Conservation (phyloP, 108 stramenopile species). For the Skeletonema marinoi region DNA sequence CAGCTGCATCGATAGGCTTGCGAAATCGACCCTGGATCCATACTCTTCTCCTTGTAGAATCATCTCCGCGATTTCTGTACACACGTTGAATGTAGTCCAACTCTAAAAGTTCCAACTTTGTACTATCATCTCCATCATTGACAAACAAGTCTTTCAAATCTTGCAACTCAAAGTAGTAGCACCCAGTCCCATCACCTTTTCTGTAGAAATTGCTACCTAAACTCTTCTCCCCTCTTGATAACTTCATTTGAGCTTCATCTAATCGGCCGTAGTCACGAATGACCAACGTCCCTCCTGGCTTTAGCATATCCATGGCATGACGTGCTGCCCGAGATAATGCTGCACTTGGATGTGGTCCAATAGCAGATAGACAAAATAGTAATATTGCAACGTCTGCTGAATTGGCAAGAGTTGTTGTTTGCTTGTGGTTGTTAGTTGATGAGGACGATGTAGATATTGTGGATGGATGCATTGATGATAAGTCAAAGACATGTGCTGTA, state of each 20-base stretch:
- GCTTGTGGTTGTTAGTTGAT: conserved; percentile 3
- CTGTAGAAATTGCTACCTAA: conserved; percentile 37
- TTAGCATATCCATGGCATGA: conserved; percentile 38
- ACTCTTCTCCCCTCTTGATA: conserved; percentile 21
- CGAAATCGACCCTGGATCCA: conserved; percentile 82
- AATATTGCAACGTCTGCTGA: conserved; percentile 66
- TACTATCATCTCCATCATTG: conserved; percentile 5
- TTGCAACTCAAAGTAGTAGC: conserved; percentile 45
- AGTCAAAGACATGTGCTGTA: conserved; percentile 56
- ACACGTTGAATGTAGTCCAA: conserved; percentile 39
- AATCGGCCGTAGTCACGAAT: conserved; percentile 63
- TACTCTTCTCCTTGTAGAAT: conserved; percentile 55
- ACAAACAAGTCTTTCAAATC: conserved; percentile 45
- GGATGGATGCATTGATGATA: conserved; percentile 47
- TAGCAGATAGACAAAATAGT: conserved; percentile 86
- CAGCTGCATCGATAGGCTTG: conserved; percentile 24
- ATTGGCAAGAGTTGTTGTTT: conserved; percentile 36
- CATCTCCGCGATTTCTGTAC: conserved; percentile 43
- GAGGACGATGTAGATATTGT: conserved; percentile 3
- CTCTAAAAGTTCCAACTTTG: conserved; percentile 39
- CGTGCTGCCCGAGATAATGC: conserved; percentile 30
- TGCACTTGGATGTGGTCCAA: conserved; percentile 53
- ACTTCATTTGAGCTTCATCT: conserved; percentile 57
- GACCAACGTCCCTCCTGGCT: conserved; percentile 49
- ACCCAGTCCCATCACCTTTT: conserved; percentile 48